Conservation (phyloP, 768 basidiomycete genomes). For the Mycena vitilis region DNA sequence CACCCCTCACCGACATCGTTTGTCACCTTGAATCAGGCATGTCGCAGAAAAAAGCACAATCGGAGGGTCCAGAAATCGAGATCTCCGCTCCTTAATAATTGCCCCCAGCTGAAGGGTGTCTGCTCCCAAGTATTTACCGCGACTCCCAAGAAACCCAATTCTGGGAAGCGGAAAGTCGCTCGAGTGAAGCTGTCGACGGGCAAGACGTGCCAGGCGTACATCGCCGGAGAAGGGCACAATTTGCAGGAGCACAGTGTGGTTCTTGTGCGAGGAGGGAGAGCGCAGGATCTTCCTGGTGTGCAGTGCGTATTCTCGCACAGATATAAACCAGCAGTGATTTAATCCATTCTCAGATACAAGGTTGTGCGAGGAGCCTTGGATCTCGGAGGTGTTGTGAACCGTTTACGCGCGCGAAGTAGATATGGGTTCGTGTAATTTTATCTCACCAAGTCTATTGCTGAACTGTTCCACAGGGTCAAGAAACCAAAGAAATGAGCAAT, state of each 20-base stretch:
- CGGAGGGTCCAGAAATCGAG: constrained; percentile 62
- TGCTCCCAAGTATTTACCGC: constrained; percentile 83
- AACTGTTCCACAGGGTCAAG: constrained; percentile 66
- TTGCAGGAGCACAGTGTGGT: constrained; percentile 98
- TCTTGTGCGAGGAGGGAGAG: constrained; percentile 92
- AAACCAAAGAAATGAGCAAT: constrained; percentile 80
- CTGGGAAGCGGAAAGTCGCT: constrained; percentile 97
- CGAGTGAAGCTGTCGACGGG: constrained; percentile 93
- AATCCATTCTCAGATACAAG: constrained; percentile 78
- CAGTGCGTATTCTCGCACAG: constrained; percentile 64
- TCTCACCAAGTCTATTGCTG: background rate
- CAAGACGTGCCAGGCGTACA: constrained; percentile 91
- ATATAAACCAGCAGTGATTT: background rate
- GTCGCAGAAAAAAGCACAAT: constrained; percentile 73
- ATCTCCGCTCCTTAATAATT: constrained; percentile 83
- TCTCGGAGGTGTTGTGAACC: constrained; percentile 88
- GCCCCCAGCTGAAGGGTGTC: constrained; percentile 93
- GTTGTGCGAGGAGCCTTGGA: constrained; percentile 93
- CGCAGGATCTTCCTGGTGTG: constrained; percentile 98
- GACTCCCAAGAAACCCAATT: constrained; percentile 98
- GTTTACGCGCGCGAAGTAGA: constrained; percentile 85
- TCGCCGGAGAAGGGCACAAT: constrained; percentile 97
- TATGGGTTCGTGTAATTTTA: constrained; percentile 75
- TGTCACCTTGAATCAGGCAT: constrained; percentile 89
- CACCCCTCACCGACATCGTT: constrained; percentile 68